Evolutionary conservation across 2,329 filamentous ascomycete genomes (phyloP).

Genomic region (Clarireedia paspali): DNA sequence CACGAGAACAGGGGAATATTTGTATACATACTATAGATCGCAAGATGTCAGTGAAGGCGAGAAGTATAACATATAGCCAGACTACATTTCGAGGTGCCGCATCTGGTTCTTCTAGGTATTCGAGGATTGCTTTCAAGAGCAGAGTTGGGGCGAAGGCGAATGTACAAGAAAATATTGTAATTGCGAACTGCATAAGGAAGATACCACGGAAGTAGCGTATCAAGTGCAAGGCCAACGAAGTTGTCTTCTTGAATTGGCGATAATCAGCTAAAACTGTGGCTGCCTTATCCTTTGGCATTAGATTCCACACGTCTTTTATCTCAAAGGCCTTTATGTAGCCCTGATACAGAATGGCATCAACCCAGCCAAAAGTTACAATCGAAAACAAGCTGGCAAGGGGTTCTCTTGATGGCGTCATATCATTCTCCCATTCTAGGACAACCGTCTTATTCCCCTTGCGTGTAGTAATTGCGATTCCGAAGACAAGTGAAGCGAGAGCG

Average conservation of each 20-base stretch:
- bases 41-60: slow-evolving; percentile 75
- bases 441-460: slow-evolving; percentile 90
- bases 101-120: slow-evolving; percentile 83
- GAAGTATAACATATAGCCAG: slow-evolving; percentile 89
- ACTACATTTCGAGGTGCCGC: slow-evolving; percentile 75
- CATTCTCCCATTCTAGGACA: slow-evolving; percentile 79
- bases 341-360: slow-evolving; percentile 80
- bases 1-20: too few species aligned
- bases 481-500: slow-evolving; percentile 62
- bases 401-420: slow-evolving; percentile 79
- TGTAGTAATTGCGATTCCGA: slow-evolving; percentile 69
- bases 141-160: slow-evolving; percentile 90
- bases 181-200: slow-evolving; percentile 68
- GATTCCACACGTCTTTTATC: slow-evolving; percentile 83
- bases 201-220: slow-evolving; percentile 74
- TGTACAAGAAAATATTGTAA: slow-evolving; percentile 71
- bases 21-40: slow-evolving; percentile 54
- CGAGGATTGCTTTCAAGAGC: slow-evolving; percentile 80
- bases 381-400: slow-evolving; percentile 85
- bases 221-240: slow-evolving; percentile 70
- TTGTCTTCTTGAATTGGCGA: slow-evolving; percentile 76
- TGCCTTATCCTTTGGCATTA: slow-evolving; percentile 82
- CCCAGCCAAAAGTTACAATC: slow-evolving; percentile 80
- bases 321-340: slow-evolving; percentile 82
- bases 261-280: slow-evolving; percentile 73